Base-by-base conservation (phyloP, 495 filamentous ascomycete species). In the Penicillium canariense region DNA sequence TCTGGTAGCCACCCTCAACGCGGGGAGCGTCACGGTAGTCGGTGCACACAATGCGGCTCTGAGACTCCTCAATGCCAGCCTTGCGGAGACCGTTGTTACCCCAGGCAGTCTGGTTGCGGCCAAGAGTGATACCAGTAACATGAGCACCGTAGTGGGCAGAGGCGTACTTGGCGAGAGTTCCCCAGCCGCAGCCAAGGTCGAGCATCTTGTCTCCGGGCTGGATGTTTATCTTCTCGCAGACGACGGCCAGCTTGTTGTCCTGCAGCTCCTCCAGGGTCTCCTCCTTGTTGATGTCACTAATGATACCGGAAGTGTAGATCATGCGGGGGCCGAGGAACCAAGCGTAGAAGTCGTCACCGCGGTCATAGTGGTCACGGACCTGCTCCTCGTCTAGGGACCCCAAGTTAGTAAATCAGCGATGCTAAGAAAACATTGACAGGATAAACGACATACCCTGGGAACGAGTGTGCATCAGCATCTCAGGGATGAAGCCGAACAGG, bases 261-360 rank as follows among this genome's bases (percentile, higher is more conserved):
- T 87, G 85, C 14, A 88, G 73, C 62, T 88, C 74, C 68, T 88
- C 85, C 9, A 88, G 77, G 14, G 76, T 66, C 63, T 88, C 85
- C 64, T 88, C 85, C 48, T 72, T 73, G 69, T 81, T 79, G 68
- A 85, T 76, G 65, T 88, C 85, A 55, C 82, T 78, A 54, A 88
- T 83, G 28, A 88, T 77, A 63, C 85, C 85, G 39, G 85, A 87
- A 5, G 85, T 88, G 66, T 88, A 88, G 66, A 88, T 83, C 85
- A 88, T 88, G 55, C 85, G 84, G 17, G 84, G 85, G 34, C 85
- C 85, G 17, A 88, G 72, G 71, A 88, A 88, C 84, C 85, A 88
- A 68, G 81, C 82, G 68, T 88, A 88, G 74, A 88, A 88, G 68
- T 88, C 85, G 61, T 88, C 85, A 62, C 85, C 85, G 40, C 85